phyloP scores from a whole-genome alignment of 345 rosid species.

The Orychophragmus violaceus region DNA sequence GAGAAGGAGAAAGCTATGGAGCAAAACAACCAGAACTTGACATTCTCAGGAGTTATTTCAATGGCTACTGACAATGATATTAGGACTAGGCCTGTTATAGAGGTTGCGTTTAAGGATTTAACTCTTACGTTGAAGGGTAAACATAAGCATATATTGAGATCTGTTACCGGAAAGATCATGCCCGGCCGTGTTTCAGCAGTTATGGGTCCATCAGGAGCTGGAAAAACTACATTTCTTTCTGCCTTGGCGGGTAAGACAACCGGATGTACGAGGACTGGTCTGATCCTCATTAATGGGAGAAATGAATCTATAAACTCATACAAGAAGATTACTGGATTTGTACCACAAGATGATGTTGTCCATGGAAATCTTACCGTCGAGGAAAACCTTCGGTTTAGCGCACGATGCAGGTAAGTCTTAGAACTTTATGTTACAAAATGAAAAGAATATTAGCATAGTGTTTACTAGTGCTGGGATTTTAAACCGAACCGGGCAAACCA shows the following conservation, averaged over 20 bases:
- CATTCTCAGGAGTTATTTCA: conserved; percentile 84
- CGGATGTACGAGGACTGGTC: conserved; percentile 61
- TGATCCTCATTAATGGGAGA: conserved; percentile 71
- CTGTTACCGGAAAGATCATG: conserved; percentile 73
- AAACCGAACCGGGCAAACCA: too few species aligned
- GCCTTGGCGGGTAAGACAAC: conserved; percentile 78
- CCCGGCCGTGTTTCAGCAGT: conserved; percentile 98
- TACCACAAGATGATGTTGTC: conserved; percentile 92
- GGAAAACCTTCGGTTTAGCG: conserved; percentile 86
- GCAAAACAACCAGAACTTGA: conserved; percentile 55
- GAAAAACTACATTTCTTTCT: conserved; percentile 85
- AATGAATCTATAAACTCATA: conserved; percentile 65
- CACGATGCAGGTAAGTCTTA: conserved; percentile 60
- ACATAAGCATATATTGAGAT: conserved; percentile 63
- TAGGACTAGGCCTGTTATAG: conserved; percentile 67
- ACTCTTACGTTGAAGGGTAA: conserved; percentile 76
- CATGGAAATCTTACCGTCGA: conserved; percentile 93
- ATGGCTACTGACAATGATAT: conserved; percentile 61
- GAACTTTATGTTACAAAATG: background rate
- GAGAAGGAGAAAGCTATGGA: conserved; percentile 89
- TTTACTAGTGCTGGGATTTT: too few species aligned
- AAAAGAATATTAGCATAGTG: background rate
- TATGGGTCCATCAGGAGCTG: conserved; percentile 98
- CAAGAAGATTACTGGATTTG: conserved; percentile 79
- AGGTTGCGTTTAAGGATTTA: conserved; percentile 72